Evolutionary conservation across 1,284 basidiomycete species (phyloP), one percentile per base, ranked within the genome.

Genomic region (Moniliella sp.): DNA sequence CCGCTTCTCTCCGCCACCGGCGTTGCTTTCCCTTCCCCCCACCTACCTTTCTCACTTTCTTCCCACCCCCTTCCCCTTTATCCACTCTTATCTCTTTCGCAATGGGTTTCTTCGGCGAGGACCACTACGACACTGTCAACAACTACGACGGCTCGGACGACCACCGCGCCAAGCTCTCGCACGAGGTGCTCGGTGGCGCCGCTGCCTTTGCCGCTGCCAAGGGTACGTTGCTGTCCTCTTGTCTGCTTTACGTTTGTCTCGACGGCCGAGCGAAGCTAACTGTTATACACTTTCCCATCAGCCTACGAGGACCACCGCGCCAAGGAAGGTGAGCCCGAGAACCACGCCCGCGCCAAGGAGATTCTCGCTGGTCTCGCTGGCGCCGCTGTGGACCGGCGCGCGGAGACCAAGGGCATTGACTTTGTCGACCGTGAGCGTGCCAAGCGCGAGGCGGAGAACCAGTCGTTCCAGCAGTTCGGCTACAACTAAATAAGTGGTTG

Each of bases 121-220:
- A 7, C 18, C 29, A 31, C 29, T 11, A 31, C 11, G n/a, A 31
- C 13, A 21, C 25, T 4, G n/a, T n/a, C n/a, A 31, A 31, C 29
- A 14, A 28, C 14, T 18, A 5, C 29, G 29, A 31, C 29, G 18
- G 18, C 18, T 21, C 17, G 15, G 27, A 30, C 12, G 28, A 40
- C 31, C 48, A 48, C 44, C 21, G 48, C 37, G 32, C 31, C 45
- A 52, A 53, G 42, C 48, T 40, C 33, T 70, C 72, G 13, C 73
- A 76, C 57, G 73, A 76, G 58, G 65, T 75, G 45, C 68, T 76
- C 47, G 71, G 69, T 32, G 15, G 30, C 35, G 25, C 37, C 32
- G 15, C 19, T 27, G 34, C 32, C 18, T 38, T 45, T 19, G 37
- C 70, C 64, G 71, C 70, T 28, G 68, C 68, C 12, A 69, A 69